A percentile compares a stretch with the other conserved stretches of the same genome.
These are phyloP conservation scores for Linnemannia zychae DNA, from an alignment of 192 early-diverging fungal species.

Conservation along the genomic window DNA sequence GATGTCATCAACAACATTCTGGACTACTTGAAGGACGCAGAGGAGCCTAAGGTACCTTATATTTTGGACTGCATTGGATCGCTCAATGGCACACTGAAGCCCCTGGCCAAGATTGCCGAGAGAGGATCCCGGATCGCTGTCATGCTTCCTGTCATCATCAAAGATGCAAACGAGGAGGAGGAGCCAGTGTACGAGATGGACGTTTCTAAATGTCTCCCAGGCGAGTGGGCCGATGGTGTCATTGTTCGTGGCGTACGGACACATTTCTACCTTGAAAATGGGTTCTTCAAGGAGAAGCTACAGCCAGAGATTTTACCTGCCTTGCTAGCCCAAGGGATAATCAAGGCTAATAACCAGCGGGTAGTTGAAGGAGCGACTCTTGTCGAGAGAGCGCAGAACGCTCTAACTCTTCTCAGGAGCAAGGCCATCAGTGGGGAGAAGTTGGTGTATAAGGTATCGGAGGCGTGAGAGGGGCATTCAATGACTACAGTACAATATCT, in stretches of 20 bases:
- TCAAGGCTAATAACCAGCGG: slow-evolving; percentile 17
- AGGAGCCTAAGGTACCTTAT: slow-evolving; percentile 20
- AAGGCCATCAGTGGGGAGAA: slow-evolving; percentile 27
- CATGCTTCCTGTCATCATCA: slow-evolving; percentile 29
- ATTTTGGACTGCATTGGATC: slow-evolving; percentile 27
- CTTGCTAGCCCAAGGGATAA: slow-evolving; percentile 13
- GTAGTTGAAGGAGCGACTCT: slow-evolving; percentile 23
- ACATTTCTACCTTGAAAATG: slow-evolving; percentile 28
- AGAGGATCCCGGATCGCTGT: slow-evolving; percentile 16
- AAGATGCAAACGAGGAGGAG: slow-evolving; percentile 22
- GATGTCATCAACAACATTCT: slow-evolving; percentile 14
- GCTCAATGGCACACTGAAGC: slow-evolving; percentile 27
- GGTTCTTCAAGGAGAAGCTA: slow-evolving; percentile 23
- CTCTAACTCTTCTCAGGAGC: slow-evolving; percentile 17
- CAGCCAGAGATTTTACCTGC: slow-evolving; percentile 32
- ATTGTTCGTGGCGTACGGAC: slow-evolving; percentile 26
- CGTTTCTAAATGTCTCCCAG: slow-evolving; percentile 13
- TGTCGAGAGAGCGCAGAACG: slow-evolving; percentile 28
- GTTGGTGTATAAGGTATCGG: slow-evolving; percentile 22
- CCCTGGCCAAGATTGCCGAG: slow-evolving; percentile 25
- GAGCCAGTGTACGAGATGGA: slow-evolving; percentile 36
- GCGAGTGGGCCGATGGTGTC: slow-evolving; percentile 18
- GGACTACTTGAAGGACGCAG: slow-evolving; percentile 13
- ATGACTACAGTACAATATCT: too few species aligned
- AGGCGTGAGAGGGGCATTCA: slow-evolving; percentile 8